A percentile compares a stretch with the other conserved stretches of the same genome.
These are phyloP conservation scores for Erodium texanum DNA, from an alignment of 441 rosid genomes.

Conservation along the genomic window DNA sequence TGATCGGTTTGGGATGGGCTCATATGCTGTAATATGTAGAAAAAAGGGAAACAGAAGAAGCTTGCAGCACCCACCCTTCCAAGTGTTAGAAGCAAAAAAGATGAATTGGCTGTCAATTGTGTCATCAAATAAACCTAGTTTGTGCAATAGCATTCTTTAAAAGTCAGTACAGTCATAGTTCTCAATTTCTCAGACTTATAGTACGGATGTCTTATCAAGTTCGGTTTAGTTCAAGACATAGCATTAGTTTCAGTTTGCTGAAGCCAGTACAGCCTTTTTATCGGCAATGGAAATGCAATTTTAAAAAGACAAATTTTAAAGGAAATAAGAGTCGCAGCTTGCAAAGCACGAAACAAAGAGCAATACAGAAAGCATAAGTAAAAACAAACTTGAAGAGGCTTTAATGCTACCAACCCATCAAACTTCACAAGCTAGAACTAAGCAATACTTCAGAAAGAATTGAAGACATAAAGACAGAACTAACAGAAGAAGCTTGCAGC, in stretches of 20 bases:
- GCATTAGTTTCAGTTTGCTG: neutral
- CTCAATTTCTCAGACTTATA: neutral
- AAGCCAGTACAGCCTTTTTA: neutral
- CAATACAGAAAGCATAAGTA: neutral
- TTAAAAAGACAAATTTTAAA: neutral
- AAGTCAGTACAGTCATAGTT: neutral
- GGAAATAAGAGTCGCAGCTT: neutral
- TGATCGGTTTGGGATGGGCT: neutral
- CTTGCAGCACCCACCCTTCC: neutral
- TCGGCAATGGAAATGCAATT: neutral
- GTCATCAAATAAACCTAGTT: neutral
- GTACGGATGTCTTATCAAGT: neutral
- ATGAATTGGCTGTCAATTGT: neutral
- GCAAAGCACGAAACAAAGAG: neutral
- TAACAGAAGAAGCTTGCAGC: too few relatives aligned
- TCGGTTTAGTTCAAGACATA: constrained; percentile 5
- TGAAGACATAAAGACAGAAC: too few relatives aligned
- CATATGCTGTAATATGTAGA: too few relatives aligned
- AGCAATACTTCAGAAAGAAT: neutral
- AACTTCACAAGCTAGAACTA: neutral
- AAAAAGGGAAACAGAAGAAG: too few relatives aligned
- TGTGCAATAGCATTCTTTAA: neutral
- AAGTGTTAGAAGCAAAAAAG: neutral
- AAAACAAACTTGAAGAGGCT: neutral
- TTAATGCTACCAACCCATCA: neutral